Percentiles rank a stretch among this genome's conserved stretches.
Conservation (phyloP, 345 rosid species). For the Toxicodendron radicans region DNA sequence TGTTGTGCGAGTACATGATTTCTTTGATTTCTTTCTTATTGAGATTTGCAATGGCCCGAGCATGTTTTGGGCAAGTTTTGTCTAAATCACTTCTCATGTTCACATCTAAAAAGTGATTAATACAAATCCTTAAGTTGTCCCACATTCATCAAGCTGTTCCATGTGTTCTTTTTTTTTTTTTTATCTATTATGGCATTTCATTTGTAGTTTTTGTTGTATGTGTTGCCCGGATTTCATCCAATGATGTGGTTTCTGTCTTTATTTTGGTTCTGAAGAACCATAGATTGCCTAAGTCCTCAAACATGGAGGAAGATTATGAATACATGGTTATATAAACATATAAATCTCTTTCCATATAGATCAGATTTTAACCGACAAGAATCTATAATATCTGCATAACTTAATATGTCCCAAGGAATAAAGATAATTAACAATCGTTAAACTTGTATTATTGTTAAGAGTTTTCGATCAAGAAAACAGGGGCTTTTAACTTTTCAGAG, state of each 20-base stretch:
- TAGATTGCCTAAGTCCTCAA: too few species aligned
- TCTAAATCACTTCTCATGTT: background rate
- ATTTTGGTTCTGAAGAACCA: too few species aligned
- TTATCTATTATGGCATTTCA: background rate
- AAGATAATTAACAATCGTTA: too few species aligned
- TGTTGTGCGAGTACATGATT: constrained; percentile 2
- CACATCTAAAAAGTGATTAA: background rate
- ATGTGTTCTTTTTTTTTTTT: background rate
- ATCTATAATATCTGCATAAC: too few species aligned
- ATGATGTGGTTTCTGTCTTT: too few species aligned
- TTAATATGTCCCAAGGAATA: too few species aligned
- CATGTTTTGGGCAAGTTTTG: constrained; percentile 11
- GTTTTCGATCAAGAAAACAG: background rate
- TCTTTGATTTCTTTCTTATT: background rate
- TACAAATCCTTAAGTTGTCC: background rate
- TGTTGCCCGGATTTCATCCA: background rate
- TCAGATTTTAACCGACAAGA: too few species aligned
- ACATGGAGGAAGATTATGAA: too few species aligned
- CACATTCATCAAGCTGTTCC: background rate
- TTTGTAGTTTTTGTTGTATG: background rate
- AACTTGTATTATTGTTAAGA: background rate
- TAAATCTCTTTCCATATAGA: too few species aligned
- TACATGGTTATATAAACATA: too few species aligned
- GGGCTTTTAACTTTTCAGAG: background rate
- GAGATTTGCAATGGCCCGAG: background rate